Evolutionary conservation across 2,329 filamentous ascomycete species (phyloP).

Genomic region (Teratosphaeria destructans): DNA sequence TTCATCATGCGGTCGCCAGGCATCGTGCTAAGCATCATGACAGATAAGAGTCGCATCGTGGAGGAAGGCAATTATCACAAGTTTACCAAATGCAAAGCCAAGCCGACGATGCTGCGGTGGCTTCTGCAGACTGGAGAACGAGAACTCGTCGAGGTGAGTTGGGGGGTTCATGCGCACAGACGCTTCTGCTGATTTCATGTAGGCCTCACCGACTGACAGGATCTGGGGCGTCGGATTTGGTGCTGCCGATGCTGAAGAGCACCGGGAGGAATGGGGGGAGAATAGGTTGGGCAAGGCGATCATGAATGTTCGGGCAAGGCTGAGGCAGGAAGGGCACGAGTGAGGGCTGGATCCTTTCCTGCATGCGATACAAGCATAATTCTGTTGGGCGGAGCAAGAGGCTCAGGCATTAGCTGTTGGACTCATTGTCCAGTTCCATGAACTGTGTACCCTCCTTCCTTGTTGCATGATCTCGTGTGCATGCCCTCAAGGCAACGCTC

Average conservation of each 20-base stretch:
- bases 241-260: conserved; percentile 38
- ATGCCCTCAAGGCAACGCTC: too few species aligned
- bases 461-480: too few species aligned
- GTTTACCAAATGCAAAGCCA: conserved; percentile 40
- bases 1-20: background rate
- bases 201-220: conserved; percentile 43
- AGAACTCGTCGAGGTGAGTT: conserved; percentile 49
- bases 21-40: background rate
- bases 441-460: too few species aligned
- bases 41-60: conserved; percentile 46
- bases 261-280: conserved; percentile 47
- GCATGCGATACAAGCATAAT: too few species aligned
- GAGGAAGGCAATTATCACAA: conserved; percentile 49
- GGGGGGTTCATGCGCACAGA: background rate
- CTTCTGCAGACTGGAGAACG: conserved; percentile 49
- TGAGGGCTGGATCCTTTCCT: background rate
- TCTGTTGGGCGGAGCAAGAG: too few species aligned
- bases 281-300: conserved; percentile 56
- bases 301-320: conserved; percentile 45
- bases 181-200: background rate
- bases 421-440: background rate
- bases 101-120: conserved; percentile 34
- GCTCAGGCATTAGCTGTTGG: background rate
- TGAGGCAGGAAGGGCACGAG: conserved; percentile 33
- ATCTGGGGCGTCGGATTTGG: conserved; percentile 59